Evolutionary conservation across 495 filamentous ascomycete genomes (phyloP).

Genomic region (Aspergillus coremiiformis): DNA sequence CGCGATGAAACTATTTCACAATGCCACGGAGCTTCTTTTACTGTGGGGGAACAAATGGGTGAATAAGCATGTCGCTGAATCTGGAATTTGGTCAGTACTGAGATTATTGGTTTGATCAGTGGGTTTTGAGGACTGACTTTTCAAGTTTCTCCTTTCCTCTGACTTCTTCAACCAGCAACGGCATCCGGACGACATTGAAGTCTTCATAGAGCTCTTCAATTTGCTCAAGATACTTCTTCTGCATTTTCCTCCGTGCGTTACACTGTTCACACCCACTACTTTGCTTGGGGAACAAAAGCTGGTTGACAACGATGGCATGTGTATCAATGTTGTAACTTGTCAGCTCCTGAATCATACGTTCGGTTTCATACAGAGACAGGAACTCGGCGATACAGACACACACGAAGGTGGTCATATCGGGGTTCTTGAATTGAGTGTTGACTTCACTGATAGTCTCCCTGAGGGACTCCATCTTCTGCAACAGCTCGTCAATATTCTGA

Average conservation of each 20-base stretch:
- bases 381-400: constrained; percentile 99
- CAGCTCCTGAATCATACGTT: constrained; percentile 99
- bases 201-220: constrained; percentile 98
- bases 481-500: constrained; percentile 80
- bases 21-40: constrained; percentile 23
- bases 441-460: constrained; percentile 91
- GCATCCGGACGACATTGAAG: constrained; percentile 98
- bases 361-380: constrained; percentile 93
- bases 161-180: constrained; percentile 88
- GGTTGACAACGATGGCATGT: constrained; percentile 96
- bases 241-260: constrained; percentile 92
- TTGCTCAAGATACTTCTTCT: constrained; percentile 98
- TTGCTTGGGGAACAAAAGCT: constrained; percentile 86
- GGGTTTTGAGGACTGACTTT: constrained; percentile 42
- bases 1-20: constrained; percentile 10
- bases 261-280: constrained; percentile 90
- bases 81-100: constrained; percentile 31
- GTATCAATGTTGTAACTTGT: constrained; percentile 91
- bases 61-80: constrained; percentile 88
- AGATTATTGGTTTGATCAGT: neutral
- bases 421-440: constrained; percentile 95
- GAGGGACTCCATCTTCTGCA: constrained; percentile 88
- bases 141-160: constrained; percentile 89
- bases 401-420: constrained; percentile 93
- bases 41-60: constrained; percentile 74